Evolutionary conservation across 495 filamentous ascomycete species (phyloP), one percentile per base, ranked within the genome.

Genomic region (Aspergillus carlsbadensis): DNA sequence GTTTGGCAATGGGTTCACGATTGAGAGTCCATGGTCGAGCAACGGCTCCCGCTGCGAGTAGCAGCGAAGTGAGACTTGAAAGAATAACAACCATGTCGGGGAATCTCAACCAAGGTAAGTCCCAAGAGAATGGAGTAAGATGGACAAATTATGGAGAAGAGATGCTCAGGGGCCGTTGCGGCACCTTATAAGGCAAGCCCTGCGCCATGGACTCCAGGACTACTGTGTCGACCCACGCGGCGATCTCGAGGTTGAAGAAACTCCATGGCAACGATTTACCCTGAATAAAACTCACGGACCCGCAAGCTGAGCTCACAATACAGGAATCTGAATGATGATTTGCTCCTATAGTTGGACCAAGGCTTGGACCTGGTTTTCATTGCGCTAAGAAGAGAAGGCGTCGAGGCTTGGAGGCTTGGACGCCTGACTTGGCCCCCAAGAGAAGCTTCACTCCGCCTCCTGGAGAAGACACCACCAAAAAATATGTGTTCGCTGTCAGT

Each of bases 371-470:
- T 3, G 26, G 3, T 29, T 29, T 29, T 29, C 8, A 4, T 29
- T 29, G 26, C 26, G 26, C 26, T 29, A 29, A 29, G 26, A 8
- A 29, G 26, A 29, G 26, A 8, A 29, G 8, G 26, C 26, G 26
- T 29, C 4, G 26, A 29, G 26, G 26, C 26, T 29, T 29, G 26
- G 26, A 29, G 26, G 26, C 26, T 29, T 29, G 26, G 26, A 29
- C 8, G 26, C 4, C 31, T 15, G 10, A 31, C 8, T 47, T 47
- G 26, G 45, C 45, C 45, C 29, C 45, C 29, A 14, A 21, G 31
- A 20, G 37, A 49, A 49, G 31, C 45, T 49, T 49, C 31, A 29
- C 45, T 49, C 45, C 31, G 31, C 31, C 44, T 47, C 44, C 44
- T 26, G 3, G 26, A 26, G 42, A 29, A 4, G 6, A 5, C 6